Conservation (phyloP, 306 rosid genomes). For the Malus sieversii region DNA sequence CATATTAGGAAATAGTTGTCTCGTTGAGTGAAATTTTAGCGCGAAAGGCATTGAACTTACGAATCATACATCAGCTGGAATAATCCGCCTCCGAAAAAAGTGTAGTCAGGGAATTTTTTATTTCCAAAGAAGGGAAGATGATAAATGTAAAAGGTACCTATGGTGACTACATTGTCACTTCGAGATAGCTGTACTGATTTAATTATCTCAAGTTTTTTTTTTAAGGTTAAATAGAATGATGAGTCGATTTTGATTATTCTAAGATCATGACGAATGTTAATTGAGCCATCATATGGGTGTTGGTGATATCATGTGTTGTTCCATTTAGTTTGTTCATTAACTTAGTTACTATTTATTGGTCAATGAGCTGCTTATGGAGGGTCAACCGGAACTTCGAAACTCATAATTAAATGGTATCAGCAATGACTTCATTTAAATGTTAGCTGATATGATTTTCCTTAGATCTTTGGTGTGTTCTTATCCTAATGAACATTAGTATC, state of each 20-base stretch:
- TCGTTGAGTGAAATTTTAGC: not conserved
- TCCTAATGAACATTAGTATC: not conserved
- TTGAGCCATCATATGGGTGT: not conserved
- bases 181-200: not conserved
- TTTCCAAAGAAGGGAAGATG: not conserved
- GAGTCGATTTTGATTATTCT: not conserved
- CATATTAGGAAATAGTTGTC: not conserved
- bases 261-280: not conserved
- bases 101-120: not conserved
- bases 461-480: not conserved
- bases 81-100: not conserved
- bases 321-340: not conserved
- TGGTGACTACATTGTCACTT: not conserved
- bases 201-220: not conserved
- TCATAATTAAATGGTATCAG: not conserved
- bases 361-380: not conserved
- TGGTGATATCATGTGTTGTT: not conserved
- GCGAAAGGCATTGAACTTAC: not conserved
- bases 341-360: not conserved
- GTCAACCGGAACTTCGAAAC: not conserved
- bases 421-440: not conserved
- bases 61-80: not conserved
- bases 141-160: not conserved
- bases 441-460: not conserved
- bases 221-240: not conserved